Evolutionary conservation across 257 asterid genomes (phyloP).

Genomic region (Gardenia jasminoides): DNA sequence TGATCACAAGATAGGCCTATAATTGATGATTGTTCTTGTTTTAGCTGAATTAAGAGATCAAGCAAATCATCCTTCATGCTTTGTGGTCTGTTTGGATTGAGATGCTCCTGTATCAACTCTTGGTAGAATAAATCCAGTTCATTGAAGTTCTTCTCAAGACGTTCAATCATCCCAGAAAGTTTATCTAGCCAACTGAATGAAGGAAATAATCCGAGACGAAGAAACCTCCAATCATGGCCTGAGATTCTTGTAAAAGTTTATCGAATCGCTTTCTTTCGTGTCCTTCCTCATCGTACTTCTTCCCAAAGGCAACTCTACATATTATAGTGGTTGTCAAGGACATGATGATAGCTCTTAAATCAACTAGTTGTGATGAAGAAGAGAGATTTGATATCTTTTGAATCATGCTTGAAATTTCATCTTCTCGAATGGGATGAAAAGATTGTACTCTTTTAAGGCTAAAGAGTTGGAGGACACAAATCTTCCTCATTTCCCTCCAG

Average conservation of each 20-base stretch:
- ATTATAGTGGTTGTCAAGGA: background rate
- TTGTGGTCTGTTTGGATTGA: slow-evolving; percentile 7
- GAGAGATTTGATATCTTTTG: background rate
- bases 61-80: slow-evolving; percentile 25
- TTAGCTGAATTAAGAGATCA: slow-evolving; percentile 32
- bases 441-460: slow-evolving; percentile 1
- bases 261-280: background rate
- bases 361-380: background rate
- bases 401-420: background rate
- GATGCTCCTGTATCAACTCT: slow-evolving; percentile 36
- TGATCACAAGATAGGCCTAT: background rate
- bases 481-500: slow-evolving; percentile 10
- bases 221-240: background rate
- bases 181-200: slow-evolving; percentile 17
- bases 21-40: background rate
- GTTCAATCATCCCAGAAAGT: slow-evolving; percentile 31
- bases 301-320: background rate
- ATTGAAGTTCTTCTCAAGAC: slow-evolving; percentile 28
- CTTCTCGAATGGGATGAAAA: background rate
- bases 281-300: background rate
- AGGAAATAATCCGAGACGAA: slow-evolving; percentile 10
- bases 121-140: slow-evolving; percentile 29
- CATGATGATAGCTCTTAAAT: background rate
- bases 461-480: slow-evolving; percentile 22
- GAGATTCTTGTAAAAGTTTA: background rate